Conservation (phyloP, 108 stramenopile species). For the Aureococcus anophagefferens region DNA sequence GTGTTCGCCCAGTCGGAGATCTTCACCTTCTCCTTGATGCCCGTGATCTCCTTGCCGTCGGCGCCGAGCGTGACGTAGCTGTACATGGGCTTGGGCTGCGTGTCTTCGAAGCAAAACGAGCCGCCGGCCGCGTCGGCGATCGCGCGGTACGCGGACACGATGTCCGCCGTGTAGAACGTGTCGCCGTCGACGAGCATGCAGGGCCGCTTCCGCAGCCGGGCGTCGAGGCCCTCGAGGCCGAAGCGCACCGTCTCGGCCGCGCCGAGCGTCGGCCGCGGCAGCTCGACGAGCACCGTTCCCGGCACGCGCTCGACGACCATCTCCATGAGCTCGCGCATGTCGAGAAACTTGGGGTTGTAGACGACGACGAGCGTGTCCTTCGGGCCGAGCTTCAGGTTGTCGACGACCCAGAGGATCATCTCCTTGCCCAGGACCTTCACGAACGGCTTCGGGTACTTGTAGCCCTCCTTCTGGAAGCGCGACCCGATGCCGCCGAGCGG, state of each 20-base stretch:
- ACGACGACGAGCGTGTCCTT: neutral
- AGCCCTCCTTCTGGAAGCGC: slow-evolving; percentile 1
- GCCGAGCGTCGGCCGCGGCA: neutral
- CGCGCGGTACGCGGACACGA: neutral
- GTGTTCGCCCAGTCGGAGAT: slow-evolving; percentile 1
- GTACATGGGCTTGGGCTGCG: neutral
- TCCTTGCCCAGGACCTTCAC: neutral
- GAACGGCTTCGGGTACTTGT: neutral
- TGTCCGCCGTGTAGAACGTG: neutral
- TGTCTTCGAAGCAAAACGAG: neutral
- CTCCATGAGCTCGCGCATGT: neutral
- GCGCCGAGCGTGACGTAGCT: neutral
- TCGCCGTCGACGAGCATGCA: neutral
- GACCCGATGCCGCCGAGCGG: neutral
- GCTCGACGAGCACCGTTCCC: neutral
- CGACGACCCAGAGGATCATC: slow-evolving; percentile 2
- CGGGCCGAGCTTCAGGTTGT: neutral
- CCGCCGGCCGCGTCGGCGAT: neutral
- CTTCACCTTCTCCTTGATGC: neutral
- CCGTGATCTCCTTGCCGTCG: neutral
- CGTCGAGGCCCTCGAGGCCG: neutral
- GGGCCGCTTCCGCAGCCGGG: neutral
- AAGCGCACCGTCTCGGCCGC: neutral
- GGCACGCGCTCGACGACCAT: neutral
- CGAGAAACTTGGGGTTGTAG: neutral